Conservation (phyloP, 805 yeast species). For the Isabelozyma rhagii region DNA sequence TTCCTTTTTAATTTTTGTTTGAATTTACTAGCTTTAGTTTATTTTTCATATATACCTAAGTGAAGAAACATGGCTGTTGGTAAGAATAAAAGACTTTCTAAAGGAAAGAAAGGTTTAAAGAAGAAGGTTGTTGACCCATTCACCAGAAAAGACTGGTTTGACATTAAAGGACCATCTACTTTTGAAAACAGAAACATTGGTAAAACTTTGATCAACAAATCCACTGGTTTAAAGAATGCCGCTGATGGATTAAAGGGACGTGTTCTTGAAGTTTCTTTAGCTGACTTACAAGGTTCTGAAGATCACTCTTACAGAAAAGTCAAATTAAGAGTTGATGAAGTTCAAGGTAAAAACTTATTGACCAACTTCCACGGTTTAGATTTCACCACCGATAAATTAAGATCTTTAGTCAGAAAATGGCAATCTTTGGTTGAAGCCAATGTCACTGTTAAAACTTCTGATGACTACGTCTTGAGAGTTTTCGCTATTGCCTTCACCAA, state of each 20-base stretch:
- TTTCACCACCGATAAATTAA: constrained; percentile 96
- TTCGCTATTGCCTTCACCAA: constrained; percentile 98
- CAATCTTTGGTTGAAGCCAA: constrained; percentile 97
- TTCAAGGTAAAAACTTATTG: constrained; percentile 96
- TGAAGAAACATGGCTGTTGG: constrained; percentile 55
- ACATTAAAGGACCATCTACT: constrained; percentile 97
- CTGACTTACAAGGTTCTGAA: constrained; percentile 98
- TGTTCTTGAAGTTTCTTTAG: constrained; percentile 91
- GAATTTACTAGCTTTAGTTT: neutral
- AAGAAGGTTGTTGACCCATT: constrained; percentile 99
- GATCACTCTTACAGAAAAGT: constrained; percentile 98
- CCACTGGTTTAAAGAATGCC: constrained; percentile 97
- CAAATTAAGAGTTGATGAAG: constrained; percentile 97
- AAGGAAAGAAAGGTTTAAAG: constrained; percentile 96
- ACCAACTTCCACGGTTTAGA: constrained; percentile 99
- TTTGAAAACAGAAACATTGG: constrained; percentile 98
- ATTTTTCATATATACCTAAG: neutral
- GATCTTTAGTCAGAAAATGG: constrained; percentile 98
- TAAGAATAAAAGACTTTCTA: constrained; percentile 65
- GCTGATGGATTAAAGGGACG: constrained; percentile 98
- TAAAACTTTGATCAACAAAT: constrained; percentile 96
- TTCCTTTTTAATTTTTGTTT: neutral
- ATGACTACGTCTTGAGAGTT: constrained; percentile 94
- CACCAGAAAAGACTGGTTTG: constrained; percentile 99
- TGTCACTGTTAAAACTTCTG: constrained; percentile 97